A percentile compares a stretch with the other conserved stretches of the same genome.
phyloP scores from a whole-genome alignment of 352 stramenopile genomes.

The Globisporangium abappressorium region DNA sequence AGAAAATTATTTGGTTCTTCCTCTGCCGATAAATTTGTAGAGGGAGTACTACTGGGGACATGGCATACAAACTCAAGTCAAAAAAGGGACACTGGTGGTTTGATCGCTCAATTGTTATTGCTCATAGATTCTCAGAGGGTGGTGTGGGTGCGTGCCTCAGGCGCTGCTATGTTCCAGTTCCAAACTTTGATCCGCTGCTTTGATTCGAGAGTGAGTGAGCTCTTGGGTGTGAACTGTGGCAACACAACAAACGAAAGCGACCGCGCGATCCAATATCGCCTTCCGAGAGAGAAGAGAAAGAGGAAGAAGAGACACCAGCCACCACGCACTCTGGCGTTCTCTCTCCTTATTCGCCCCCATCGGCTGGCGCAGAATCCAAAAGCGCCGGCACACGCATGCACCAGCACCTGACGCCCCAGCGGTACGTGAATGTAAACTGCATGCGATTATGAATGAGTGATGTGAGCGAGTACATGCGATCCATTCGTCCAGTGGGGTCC shows the following conservation, averaged over 20 bases:
- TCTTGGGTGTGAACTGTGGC: neutral
- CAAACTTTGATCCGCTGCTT: neutral
- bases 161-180: neutral
- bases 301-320: neutral
- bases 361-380: conserved; percentile 4
- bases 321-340: neutral
- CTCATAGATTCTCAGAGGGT: no score
- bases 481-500: neutral
- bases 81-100: no score
- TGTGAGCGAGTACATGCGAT: neutral
- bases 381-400: conserved; percentile 8
- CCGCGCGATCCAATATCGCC: conserved; percentile 6
- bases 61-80: no score
- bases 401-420: conserved; percentile 17
- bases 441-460: neutral
- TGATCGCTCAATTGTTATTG: no score
- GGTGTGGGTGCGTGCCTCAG: neutral
- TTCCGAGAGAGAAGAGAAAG: conserved; percentile 9
- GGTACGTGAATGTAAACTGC: conserved; percentile 10
- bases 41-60: no score
- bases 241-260: conserved; percentile 3
- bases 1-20: conserved; percentile 8
- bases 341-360: neutral
- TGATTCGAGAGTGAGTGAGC: neutral
- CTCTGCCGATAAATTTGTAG: neutral